Evolutionary conservation across 768 basidiomycete genomes (phyloP), one percentile per base, ranked within the genome.

Genomic region (Amanita exitialis): DNA sequence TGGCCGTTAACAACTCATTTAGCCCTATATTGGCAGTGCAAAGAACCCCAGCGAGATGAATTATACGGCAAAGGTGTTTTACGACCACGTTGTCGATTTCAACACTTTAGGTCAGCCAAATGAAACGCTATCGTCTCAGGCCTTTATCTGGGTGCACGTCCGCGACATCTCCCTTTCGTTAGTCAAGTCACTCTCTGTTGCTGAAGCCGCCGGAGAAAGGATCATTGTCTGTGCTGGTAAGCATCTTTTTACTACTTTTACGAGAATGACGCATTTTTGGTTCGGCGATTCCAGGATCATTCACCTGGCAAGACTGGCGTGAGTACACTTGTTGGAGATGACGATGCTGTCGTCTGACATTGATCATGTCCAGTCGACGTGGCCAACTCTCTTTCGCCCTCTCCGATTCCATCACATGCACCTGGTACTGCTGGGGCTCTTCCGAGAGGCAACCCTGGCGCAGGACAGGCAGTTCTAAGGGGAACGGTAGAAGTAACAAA

Each of bases 281-380:
- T 12, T 32, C 9, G 32, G 32, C 10, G 4, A 32, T 32, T 32
- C 13, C 32, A 32, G 49, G 42, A 23, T 5, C 2, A 5, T 37
- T 16, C 16, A 38, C 20, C 41, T 37, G 18, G 32, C 51, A 46
- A 37, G 51, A 52, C 9, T 52, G 51, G 51, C 9, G 51, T 52
- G 38, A 34, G 51, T 47, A 3, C 3, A 13, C 13, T n/a, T 32
- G 13, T 32, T 32, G 4, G 13, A 32, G 13, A 32, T 32, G 32
- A 13, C 1, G 5, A 6, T 39, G 15, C 8, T 20, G 15, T 30
- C 6, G 15, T 32, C 30, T 45, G 6, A 23, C 30, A 2, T 6
- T 3, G 23, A 5, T 5, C 21, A 28, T 30, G 7, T 4, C 10
- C 9, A 52, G 51, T 52, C 12, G 44, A 52, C 21, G 37, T 39